Evolutionary conservation across 495 filamentous ascomycete species (phyloP).

Genomic region (Penicillium paradoxum): DNA sequence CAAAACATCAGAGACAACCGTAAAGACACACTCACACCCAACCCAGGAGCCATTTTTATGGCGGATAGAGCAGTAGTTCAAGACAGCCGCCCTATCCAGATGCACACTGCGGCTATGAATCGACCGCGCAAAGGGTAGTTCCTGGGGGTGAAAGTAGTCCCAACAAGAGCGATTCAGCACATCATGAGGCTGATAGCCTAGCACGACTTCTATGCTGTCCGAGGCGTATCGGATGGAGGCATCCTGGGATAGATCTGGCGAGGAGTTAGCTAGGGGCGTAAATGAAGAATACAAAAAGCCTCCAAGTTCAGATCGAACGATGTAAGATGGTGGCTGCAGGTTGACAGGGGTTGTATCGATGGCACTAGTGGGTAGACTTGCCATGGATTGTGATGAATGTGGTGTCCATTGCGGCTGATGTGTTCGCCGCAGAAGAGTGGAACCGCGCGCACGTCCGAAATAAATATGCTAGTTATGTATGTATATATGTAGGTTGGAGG

Average conservation of each 20-base stretch:
- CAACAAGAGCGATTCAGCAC: slow-evolving; percentile 74
- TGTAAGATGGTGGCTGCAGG: not conserved
- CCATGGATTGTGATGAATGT: slow-evolving; percentile 94
- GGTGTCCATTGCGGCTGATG: slow-evolving; percentile 64
- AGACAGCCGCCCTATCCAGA: slow-evolving; percentile 79
- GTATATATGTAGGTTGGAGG: too few species aligned
- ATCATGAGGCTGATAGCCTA: slow-evolving; percentile 74
- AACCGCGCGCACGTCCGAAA: slow-evolving; percentile 8
- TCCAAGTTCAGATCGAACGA: not conserved
- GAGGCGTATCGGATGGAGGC: slow-evolving; percentile 81
- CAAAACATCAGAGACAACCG: slow-evolving; percentile 80
- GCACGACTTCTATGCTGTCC: slow-evolving; percentile 74
- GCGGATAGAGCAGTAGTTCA: slow-evolving; percentile 72
- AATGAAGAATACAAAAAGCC: not conserved
- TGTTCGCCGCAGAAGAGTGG: slow-evolving; percentile 17
- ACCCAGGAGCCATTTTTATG: slow-evolving; percentile 68
- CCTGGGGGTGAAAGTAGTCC: slow-evolving; percentile 81
- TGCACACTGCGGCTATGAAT: slow-evolving; percentile 68
- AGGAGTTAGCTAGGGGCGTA: not conserved
- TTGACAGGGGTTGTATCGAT: not conserved
- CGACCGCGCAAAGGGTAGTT: slow-evolving; percentile 68
- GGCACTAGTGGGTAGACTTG: slow-evolving; percentile 37
- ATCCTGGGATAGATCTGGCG: slow-evolving; percentile 64
- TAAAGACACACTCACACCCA: slow-evolving; percentile 85
- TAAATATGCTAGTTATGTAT: too few species aligned